Percentiles rank a stretch among this genome's conserved stretches.
phyloP scores from a whole-genome alignment of 2,329 filamentous ascomycete species.

The Chalara sp. region DNA sequence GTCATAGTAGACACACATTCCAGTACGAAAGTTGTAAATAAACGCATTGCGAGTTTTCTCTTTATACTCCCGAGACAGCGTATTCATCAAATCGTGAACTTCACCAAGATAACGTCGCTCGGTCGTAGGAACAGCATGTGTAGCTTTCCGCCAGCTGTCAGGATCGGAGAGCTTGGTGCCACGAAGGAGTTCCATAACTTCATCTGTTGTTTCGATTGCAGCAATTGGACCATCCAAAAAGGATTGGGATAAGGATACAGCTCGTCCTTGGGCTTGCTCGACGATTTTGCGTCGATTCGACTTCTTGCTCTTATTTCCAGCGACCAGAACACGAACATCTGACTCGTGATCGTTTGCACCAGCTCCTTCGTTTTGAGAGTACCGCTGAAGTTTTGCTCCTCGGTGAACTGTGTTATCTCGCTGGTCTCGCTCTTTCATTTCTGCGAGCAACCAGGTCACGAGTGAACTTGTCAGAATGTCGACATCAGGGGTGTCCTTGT shows the following conservation, averaged over 20 bases:
- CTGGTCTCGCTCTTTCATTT: slow-evolving; percentile 73
- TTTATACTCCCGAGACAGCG: slow-evolving; percentile 54
- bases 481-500: slow-evolving; percentile 66
- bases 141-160: slow-evolving; percentile 76
- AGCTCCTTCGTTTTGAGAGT: slow-evolving; percentile 17
- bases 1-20: slow-evolving; percentile 81
- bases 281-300: slow-evolving; percentile 82
- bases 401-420: slow-evolving; percentile 44
- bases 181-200: slow-evolving; percentile 69
- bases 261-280: slow-evolving; percentile 61
- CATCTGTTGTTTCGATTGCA: slow-evolving; percentile 82
- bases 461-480: slow-evolving; percentile 72
- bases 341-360: slow-evolving; percentile 43
- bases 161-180: slow-evolving; percentile 70
- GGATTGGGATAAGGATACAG: slow-evolving; percentile 57
- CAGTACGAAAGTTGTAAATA: slow-evolving; percentile 86
- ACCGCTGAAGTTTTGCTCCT: slow-evolving; percentile 28
- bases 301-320: slow-evolving; percentile 83
- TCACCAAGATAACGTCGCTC: slow-evolving; percentile 80
- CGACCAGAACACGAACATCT: slow-evolving; percentile 78
- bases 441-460: slow-evolving; percentile 70
- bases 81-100: slow-evolving; percentile 66
- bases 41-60: slow-evolving; percentile 65
- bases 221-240: slow-evolving; percentile 75
- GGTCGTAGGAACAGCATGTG: slow-evolving; percentile 68